Percentiles rank a stretch among this genome's conserved stretches.
Conservation (phyloP, 2,329 filamentous ascomycete genomes). For the Lasiodiplodia theobromae region DNA sequence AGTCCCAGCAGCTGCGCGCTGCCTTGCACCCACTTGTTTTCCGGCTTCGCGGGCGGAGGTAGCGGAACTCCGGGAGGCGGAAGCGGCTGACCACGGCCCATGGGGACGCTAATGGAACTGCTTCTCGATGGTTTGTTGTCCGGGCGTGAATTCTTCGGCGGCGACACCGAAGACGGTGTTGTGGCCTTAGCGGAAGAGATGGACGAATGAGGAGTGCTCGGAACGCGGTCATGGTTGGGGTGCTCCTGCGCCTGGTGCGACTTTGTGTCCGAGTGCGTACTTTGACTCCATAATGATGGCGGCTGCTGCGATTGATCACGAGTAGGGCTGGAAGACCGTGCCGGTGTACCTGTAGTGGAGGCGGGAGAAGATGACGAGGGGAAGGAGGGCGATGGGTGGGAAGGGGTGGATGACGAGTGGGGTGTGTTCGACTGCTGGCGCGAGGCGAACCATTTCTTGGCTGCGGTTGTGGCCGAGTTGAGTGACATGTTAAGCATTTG, state of each 20-base stretch:
- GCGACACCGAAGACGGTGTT: background rate
- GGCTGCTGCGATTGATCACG: slow-evolving; percentile 10
- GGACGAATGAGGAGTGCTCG: background rate
- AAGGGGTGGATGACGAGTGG: background rate
- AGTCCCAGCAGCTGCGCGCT: slow-evolving; percentile 10
- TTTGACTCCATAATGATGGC: slow-evolving; percentile 2
- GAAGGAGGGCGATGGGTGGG: background rate
- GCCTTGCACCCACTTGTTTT: slow-evolving; percentile 42
- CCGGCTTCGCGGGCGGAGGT: slow-evolving; percentile 70
- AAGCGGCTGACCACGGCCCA: slow-evolving; percentile 82
- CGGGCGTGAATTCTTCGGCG: background rate
- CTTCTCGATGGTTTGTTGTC: background rate
- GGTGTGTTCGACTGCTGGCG: slow-evolving; percentile 35
- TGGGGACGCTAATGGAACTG: slow-evolving; percentile 57
- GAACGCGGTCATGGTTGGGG: background rate
- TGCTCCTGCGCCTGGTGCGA: background rate
- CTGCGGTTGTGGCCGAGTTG: slow-evolving; percentile 60
- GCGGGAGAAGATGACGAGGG: background rate
- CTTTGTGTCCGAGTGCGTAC: background rate
- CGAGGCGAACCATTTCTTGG: slow-evolving; percentile 66
- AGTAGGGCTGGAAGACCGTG: background rate
- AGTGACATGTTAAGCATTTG: slow-evolving; percentile 45
- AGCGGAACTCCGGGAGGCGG: slow-evolving; percentile 82
- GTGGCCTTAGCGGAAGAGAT: background rate
- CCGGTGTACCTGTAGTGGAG: slow-evolving; percentile 4